Conservation (phyloP, 2,329 filamentous ascomycete genomes). For the Amauroascus verrucosus region DNA sequence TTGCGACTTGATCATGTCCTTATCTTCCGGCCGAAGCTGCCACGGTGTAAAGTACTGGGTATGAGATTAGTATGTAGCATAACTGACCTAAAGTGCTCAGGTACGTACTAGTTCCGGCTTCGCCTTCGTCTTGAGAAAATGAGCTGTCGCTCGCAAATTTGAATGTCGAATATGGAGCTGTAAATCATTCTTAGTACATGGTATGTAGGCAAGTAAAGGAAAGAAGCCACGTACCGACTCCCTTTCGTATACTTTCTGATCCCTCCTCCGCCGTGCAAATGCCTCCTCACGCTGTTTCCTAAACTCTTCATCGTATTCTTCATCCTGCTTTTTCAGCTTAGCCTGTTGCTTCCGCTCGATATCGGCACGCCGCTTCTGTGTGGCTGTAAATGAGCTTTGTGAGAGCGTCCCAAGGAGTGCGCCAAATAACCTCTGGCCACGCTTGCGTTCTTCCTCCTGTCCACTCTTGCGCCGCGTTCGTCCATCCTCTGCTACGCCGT, state of each 20-base stretch:
- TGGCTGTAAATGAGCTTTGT: slow-evolving; percentile 54
- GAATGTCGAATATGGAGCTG: slow-evolving; percentile 67
- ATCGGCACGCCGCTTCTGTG: slow-evolving; percentile 61
- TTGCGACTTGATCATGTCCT: slow-evolving; percentile 61
- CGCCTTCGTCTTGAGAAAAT: slow-evolving; percentile 60
- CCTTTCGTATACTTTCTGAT: slow-evolving; percentile 67
- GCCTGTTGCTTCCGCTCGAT: slow-evolving; percentile 75
- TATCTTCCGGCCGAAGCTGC: slow-evolving; percentile 59
- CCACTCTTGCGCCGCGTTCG: slow-evolving; percentile 23
- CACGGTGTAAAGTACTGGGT: slow-evolving; percentile 75
- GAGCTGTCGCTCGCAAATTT: slow-evolving; percentile 60
- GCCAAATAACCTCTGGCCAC: slow-evolving; percentile 77
- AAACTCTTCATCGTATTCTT: slow-evolving; percentile 59
- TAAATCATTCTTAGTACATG: slow-evolving; percentile 20
- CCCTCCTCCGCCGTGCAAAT: slow-evolving; percentile 49
- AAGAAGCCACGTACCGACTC: slow-evolving; percentile 52
- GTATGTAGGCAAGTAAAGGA: not conserved
- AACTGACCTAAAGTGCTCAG: not conserved
- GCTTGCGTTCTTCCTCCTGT: slow-evolving; percentile 66
- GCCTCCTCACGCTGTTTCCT: slow-evolving; percentile 56
- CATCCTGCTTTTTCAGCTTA: slow-evolving; percentile 60
- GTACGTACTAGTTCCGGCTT: slow-evolving; percentile 62
- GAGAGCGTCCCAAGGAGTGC: slow-evolving; percentile 67
- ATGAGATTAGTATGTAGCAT: slow-evolving; percentile 6
- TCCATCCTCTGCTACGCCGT: slow-evolving; percentile 5